phyloP scores from a whole-genome alignment of 306 rosid genomes.

The Castanea crenata region DNA sequence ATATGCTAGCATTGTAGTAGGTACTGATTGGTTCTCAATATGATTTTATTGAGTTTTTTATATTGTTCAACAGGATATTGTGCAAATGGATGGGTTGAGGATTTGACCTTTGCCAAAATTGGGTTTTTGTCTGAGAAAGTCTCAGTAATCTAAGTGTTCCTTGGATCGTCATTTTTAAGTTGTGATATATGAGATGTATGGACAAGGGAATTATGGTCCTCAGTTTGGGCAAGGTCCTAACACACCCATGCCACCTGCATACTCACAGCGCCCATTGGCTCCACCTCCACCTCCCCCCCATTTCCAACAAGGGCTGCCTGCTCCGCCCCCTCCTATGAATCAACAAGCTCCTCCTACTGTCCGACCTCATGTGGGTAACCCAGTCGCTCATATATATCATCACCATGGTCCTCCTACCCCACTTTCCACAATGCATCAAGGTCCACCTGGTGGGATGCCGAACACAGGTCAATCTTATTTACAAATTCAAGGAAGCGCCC shows the following conservation, averaged over 20 bases:
- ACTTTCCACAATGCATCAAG: conserved; percentile 25
- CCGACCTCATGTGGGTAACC: conserved; percentile 40
- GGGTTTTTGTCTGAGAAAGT: conserved; percentile 8
- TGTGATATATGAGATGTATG: conserved; percentile 47
- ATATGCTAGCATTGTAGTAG: background rate
- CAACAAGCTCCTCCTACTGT: conserved; percentile 26
- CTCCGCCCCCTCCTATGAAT: conserved; percentile 17
- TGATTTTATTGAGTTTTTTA: background rate
- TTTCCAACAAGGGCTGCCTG: conserved; percentile 27
- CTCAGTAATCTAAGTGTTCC: conserved; percentile 18
- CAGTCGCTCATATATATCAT: conserved; percentile 41
- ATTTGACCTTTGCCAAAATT: conserved; percentile 21
- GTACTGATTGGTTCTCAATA: background rate
- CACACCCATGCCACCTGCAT: conserved; percentile 38
- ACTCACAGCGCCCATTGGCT: conserved; percentile 46
- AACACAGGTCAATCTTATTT: conserved; percentile 47
- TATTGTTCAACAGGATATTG: background rate
- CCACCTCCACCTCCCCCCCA: conserved; percentile 23
- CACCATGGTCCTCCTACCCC: conserved; percentile 43
- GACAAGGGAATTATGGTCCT: conserved; percentile 54
- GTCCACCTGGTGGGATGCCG: conserved; percentile 28
- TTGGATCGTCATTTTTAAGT: background rate
- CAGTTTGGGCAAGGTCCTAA: conserved; percentile 46
- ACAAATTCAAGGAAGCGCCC: conserved; percentile 44
- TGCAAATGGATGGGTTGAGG: conserved; percentile 10